Base-by-base conservation (phyloP, 2,329 filamentous ascomycete genomes). In the Arthrobotrys iridis region DNA sequence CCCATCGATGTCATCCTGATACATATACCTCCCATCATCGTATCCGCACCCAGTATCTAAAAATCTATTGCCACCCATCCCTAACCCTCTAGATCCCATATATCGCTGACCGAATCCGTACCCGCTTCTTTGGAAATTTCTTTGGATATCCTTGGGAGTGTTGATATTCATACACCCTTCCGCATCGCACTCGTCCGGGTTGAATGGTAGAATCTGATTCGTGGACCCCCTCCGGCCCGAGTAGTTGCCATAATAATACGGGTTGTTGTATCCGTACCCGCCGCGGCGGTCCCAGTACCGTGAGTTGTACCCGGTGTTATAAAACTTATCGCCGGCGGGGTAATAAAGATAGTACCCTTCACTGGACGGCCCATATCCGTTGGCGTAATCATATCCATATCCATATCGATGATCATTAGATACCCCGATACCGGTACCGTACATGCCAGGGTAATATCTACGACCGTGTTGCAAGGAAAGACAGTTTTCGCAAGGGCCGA, bases 401-500 rank as follows among this genome's bases (percentile, higher is more conserved):
- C 22, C 22, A n/a, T 40, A 30, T 3, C 60, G 13, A 41, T 41
- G 15, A 40, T 35, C 37, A 26, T n/a, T 7, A 4, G 66, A 57
- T 33, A 71, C 33, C 10, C 50, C 66, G 20, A 50, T 20, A n/a
- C 66, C 57, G 40, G 26, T 52, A 11, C 22, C 46, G 3, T 33
- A 59, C 20, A 50, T 46, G 3, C 66, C 57, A 5, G 28, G 26
- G 20, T 30, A 46, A n/a, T 15, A 24, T 4, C 52, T 20, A 30
- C 18, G 13, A 30, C 48, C 58, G 15, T 63, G 26, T 15, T 50
- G 30, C 0, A 52, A 2, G 1, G 33, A 7, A 1, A 66, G 60
- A 52, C 68, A 74, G 46, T 62, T 66, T 22, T 66, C 60, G 60
- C 68, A 74, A 13, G 45, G 24, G 45, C 52, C 68, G n/a, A 66